phyloP scores from a whole-genome alignment of 805 yeast species.

The Candida coquimbonensis region DNA sequence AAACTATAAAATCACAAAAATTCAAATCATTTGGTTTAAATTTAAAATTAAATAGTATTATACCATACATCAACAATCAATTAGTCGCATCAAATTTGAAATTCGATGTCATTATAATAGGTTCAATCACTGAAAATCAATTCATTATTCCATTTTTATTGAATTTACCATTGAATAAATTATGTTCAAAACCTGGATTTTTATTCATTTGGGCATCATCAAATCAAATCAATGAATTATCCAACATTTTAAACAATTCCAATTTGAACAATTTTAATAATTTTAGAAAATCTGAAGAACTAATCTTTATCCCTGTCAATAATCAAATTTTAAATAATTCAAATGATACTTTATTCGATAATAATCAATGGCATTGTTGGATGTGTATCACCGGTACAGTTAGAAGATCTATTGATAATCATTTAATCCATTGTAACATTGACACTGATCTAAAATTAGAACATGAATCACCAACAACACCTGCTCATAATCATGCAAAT shows the following conservation, averaged over 20 bases:
- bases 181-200: slow-evolving; percentile 82
- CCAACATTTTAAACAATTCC: slow-evolving; percentile 45
- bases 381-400: slow-evolving; percentile 97
- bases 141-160: slow-evolving; percentile 54
- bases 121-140: slow-evolving; percentile 74
- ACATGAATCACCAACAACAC: slow-evolving; percentile 23
- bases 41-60: slow-evolving; percentile 44
- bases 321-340: slow-evolving; percentile 34
- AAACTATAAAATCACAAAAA: slow-evolving; percentile 47
- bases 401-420: slow-evolving; percentile 74
- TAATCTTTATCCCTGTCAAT: slow-evolving; percentile 73
- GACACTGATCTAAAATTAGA: slow-evolving; percentile 86
- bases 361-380: slow-evolving; percentile 94
- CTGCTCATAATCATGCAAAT: slow-evolving; percentile 37
- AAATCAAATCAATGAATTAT: slow-evolving; percentile 57
- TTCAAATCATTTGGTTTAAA: slow-evolving; percentile 62
- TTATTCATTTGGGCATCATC: slow-evolving; percentile 85
- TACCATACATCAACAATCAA: slow-evolving; percentile 56
- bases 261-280: slow-evolving; percentile 45
- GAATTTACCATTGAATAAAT: slow-evolving; percentile 60
- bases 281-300: slow-evolving; percentile 84
- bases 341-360: slow-evolving; percentile 46
- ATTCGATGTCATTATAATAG: slow-evolving; percentile 90
- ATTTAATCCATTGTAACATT: slow-evolving; percentile 84
- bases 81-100: slow-evolving; percentile 42